Evolutionary conservation across 768 basidiomycete genomes (phyloP), one percentile per base, ranked within the genome.

Genomic region (Lepiota brunneoincarnata): DNA sequence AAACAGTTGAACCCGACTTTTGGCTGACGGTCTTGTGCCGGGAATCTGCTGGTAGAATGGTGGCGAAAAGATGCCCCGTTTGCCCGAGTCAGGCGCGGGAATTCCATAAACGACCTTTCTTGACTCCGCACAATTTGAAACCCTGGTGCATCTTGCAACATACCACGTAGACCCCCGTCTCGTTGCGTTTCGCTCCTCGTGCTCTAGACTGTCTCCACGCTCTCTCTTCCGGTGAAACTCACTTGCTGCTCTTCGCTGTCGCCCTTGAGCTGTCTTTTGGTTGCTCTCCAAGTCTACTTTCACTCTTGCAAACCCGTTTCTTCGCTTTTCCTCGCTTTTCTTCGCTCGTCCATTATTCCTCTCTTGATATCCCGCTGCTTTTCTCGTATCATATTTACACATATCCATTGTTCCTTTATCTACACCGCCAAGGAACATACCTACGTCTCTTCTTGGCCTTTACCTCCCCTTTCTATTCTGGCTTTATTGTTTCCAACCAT

Each of bases 201-300:
- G 69, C 69, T 72, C 68, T 71, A 69, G 65, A 61, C 69, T 65
- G 61, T 23, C 50, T 18, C 18, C 38, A 34, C 49, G 21, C 49
- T 34, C 37, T 31, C 28, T 20, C 37, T 21, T 26, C 20, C 34
- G 40, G 31, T 23, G 26, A 34, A 36, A 21, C 67, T 69, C 60
- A 66, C 65, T 72, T 69, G 63, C 61, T 63, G 26, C 44, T 63
- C 52, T 40, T 65, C 59, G 62, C 64, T 64, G 46, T 61, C 58
- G 54, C 57, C 51, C 46, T 44, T 59, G 20, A 28, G 18, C 18
- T 47, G 35, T n/a, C 50, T 61, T 44, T 56, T 59, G 63, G 54
- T 51, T 59, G 49, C 44, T 40, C 52, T 58, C 51, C 56, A 24
- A 46, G n/a, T 51, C 49, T 52, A 55, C 44, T 44, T 57, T 42